These are phyloP conservation scores for Nicotiana benthamiana DNA, from an alignment of 257 asterid genomes.

Conservation along the genomic window DNA sequence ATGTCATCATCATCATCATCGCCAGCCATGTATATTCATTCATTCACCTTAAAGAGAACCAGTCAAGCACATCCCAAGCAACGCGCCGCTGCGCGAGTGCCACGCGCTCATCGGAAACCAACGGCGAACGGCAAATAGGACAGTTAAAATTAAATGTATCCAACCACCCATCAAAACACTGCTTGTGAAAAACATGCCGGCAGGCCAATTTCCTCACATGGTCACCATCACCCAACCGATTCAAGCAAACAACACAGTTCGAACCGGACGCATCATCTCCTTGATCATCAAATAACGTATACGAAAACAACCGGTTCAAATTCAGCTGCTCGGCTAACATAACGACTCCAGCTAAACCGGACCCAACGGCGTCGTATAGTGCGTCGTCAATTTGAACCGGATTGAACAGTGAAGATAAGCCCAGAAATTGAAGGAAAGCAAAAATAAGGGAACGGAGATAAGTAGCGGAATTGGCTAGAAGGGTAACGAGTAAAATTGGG, in stretches of 20 bases:
- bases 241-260: conserved; percentile 67
- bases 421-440: conserved; percentile 23
- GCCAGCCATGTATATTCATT: conserved; percentile 4
- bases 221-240: conserved; percentile 20
- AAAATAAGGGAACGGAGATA: conserved; percentile 39
- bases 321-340: conserved; percentile 37
- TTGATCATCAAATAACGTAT: not conserved
- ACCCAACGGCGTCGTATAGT: conserved; percentile 43
- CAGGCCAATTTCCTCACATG: conserved; percentile 39
- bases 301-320: conserved; percentile 38
- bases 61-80: conserved; percentile 21
- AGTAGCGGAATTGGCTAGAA: conserved; percentile 37
- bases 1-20: conserved; percentile 1
- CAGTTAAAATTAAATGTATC: conserved; percentile 66
- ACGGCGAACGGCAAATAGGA: conserved; percentile 59
- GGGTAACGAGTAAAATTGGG: conserved; percentile 37
- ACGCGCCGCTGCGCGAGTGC: conserved; percentile 36
- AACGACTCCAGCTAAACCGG: conserved; percentile 50
- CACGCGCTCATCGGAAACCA: conserved; percentile 42
- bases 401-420: conserved; percentile 21
- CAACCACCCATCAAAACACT: conserved; percentile 79
- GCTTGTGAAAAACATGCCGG: conserved; percentile 75
- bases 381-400: conserved; percentile 16
- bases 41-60: conserved; percentile 26
- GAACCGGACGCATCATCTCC: conserved; percentile 12